phyloP scores from a whole-genome alignment of 441 rosid genomes.

The Mallotus japonicus region DNA sequence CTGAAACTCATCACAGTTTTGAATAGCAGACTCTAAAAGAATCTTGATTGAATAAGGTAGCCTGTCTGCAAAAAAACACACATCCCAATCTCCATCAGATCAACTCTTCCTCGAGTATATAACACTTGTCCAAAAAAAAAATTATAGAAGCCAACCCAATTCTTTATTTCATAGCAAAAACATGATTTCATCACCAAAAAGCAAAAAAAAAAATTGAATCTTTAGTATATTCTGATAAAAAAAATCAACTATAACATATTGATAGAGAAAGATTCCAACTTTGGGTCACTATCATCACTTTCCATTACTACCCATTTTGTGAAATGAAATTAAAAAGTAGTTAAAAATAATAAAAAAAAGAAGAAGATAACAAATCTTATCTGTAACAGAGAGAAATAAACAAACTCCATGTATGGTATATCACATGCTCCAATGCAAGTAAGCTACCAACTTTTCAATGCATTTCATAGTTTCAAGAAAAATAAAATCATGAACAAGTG shows the following conservation, averaged over 20 bases:
- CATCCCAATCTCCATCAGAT: constrained; percentile 14
- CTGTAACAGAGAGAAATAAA: no score
- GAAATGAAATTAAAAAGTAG: neutral
- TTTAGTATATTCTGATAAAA: neutral
- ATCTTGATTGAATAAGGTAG: constrained; percentile 92
- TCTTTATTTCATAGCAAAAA: neutral
- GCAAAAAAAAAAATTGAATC: neutral
- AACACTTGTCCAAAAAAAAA: neutral
- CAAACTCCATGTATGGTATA: no score
- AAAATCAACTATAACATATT: constrained; percentile 4
- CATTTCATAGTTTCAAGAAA: no score
- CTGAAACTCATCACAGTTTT: constrained; percentile 96
- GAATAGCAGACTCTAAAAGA: constrained; percentile 90
- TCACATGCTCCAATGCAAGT: no score
- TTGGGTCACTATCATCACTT: neutral
- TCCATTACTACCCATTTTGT: constrained; percentile 3
- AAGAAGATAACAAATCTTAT: neutral
- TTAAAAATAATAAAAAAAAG: neutral
- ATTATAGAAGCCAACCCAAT: neutral
- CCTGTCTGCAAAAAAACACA: constrained; percentile 46
- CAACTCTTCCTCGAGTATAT: neutral
- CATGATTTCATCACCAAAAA: neutral
- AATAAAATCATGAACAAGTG: no score
- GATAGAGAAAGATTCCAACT: neutral
- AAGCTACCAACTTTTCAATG: no score